Conservation (phyloP, 331 rosid species). For the Spiraea crenata region DNA sequence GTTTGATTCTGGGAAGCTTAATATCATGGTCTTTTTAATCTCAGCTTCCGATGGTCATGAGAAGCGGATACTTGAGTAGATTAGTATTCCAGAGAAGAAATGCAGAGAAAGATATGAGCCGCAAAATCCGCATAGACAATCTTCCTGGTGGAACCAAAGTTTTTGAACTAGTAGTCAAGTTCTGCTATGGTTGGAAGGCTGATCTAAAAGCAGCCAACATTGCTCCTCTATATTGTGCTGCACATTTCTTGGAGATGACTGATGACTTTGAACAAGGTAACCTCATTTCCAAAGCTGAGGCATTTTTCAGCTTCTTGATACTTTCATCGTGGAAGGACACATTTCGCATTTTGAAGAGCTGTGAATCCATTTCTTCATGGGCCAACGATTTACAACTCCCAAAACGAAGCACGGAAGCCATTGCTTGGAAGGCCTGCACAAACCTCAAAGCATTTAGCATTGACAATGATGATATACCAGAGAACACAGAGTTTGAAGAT, state of each 20-base stretch:
- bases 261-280: conserved; percentile 70
- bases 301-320: conserved; percentile 55
- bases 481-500: conserved; percentile 17
- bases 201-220: conserved; percentile 56
- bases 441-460: conserved; percentile 38
- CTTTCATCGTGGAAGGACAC: conserved; percentile 78
- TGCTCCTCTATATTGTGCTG: conserved; percentile 60
- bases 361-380: conserved; percentile 61
- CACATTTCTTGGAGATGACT: conserved; percentile 75
- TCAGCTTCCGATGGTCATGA: conserved; percentile 74
- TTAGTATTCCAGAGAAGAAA: conserved; percentile 48
- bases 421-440: conserved; percentile 65
- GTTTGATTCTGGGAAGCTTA: neutral
- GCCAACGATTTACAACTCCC: conserved; percentile 52
- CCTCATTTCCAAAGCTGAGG: conserved; percentile 60
- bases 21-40: conserved; percentile 16
- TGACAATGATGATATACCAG: conserved; percentile 22
- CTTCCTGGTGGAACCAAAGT: conserved; percentile 64
- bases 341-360: conserved; percentile 51
- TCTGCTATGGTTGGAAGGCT: conserved; percentile 78
- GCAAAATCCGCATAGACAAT: conserved; percentile 47
- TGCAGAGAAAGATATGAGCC: conserved; percentile 22
- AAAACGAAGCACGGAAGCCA: conserved; percentile 56
- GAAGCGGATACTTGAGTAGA: conserved; percentile 71
- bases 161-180: conserved; percentile 59